Evolutionary conservation across 805 yeast genomes (phyloP), one percentile per base, ranked within the genome.

Genomic region (Kluyveromyces nonfermentans): DNA sequence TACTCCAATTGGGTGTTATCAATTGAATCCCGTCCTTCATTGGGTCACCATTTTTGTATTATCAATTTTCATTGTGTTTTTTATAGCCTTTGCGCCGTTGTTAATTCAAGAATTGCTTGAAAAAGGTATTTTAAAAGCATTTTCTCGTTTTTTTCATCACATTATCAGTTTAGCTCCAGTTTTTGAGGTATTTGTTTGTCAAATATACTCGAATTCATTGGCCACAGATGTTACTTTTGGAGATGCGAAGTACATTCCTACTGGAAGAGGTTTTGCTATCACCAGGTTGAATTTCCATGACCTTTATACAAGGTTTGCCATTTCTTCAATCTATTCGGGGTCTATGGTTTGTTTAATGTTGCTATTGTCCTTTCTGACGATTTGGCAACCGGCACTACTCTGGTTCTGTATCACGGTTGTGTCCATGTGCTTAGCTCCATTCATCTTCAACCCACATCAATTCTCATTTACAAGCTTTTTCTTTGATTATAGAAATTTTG

Each of bases 161-260:
- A 71, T 90, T 45, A 59, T 77, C 28, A 88, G 96, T 0, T 63
- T 89, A 46, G 84, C 97, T 2, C 97, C 97, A 2, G 65, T 89
- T 43, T 90, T 90, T 65, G 97, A 90, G 61, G 97, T 90, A 6
- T 88, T 90, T 65, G 96, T 86, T 7, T 87, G 97, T 61, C 96
- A 89, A 63, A 82, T 89, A 7, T 90, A 90, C 60, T 85, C 97
- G 4, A 77, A 78, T 53, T 75, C 96, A 0, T 68, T 90, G 52
- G 65, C 77, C 38, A 76, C 77, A 41, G 93, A 89, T 62, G 70
- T 90, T 40, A 73, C 88, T 1, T 82, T 84, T 65, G 97, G 97
- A 4, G 95, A 95, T 38, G 97, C 97, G 1, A 74, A 79, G 43
- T 90, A 90, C 58, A 83, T 90, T 49, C 80, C 95, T 9, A 87